phyloP scores from a whole-genome alignment of 2,329 filamentous ascomycete genomes.

The Aspergillus alliaceus region DNA sequence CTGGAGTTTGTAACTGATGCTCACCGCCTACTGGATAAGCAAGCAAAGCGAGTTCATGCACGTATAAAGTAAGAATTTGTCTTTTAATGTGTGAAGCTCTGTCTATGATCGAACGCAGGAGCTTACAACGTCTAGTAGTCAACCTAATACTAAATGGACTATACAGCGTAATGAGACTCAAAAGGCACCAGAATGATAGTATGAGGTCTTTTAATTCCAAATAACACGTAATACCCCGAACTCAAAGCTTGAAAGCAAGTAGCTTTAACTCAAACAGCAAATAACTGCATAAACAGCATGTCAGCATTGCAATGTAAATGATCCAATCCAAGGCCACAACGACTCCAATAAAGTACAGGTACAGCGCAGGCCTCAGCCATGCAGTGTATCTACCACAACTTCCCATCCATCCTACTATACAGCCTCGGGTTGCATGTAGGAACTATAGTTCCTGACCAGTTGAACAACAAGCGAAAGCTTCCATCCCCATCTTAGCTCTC shows the following conservation, averaged over 20 bases:
- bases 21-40: too few relatives aligned
- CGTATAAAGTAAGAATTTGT: too few relatives aligned
- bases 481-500: neutral
- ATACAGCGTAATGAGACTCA: too few relatives aligned
- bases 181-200: neutral
- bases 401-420: conserved; percentile 11
- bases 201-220: neutral
- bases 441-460: neutral
- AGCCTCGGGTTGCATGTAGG: conserved; percentile 6
- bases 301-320: conserved; percentile 21
- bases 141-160: too few relatives aligned
- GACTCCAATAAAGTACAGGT: conserved; percentile 27
- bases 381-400: conserved; percentile 24
- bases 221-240: conserved; percentile 6
- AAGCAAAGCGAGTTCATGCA: too few relatives aligned
- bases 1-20: too few relatives aligned
- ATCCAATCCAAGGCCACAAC: conserved; percentile 18
- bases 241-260: neutral
- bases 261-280: conserved; percentile 5
- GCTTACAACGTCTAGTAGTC: too few relatives aligned
- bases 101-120: too few relatives aligned
- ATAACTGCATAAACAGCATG: conserved; percentile 11
- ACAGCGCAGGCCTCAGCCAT: conserved; percentile 17
- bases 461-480: neutral
- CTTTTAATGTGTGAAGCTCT: too few relatives aligned